Conservation (phyloP, 177 flowering plant genomes). For the Tripterygium wilfordii region DNA sequence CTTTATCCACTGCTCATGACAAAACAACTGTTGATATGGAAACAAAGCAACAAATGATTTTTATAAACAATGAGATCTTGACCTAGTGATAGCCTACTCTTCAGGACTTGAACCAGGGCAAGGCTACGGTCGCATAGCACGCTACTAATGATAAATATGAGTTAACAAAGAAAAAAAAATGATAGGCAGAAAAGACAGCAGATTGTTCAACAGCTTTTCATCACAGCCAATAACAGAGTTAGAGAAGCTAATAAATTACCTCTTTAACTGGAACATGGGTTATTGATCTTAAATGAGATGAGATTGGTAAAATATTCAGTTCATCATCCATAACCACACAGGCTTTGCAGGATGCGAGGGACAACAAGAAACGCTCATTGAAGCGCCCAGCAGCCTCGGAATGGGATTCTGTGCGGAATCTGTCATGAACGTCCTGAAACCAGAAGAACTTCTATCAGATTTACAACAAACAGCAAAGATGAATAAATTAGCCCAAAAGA, state of each 20-base stretch:
- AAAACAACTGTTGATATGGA: too few species aligned
- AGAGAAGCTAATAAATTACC: conserved; percentile 32
- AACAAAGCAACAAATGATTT: too few species aligned
- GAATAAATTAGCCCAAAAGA: too few species aligned
- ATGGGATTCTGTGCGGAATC: conserved; percentile 93
- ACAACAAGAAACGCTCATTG: conserved; percentile 89
- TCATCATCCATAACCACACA: conserved; percentile 95
- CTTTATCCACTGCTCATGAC: background rate
- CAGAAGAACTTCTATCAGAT: conserved; percentile 5
- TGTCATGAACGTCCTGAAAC: conserved; percentile 93
- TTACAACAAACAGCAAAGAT: background rate
- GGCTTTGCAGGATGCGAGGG: conserved; percentile 83
- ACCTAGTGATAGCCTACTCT: too few species aligned
- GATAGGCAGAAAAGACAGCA: too few species aligned
- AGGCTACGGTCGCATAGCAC: too few species aligned
- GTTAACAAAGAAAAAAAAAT: too few species aligned
- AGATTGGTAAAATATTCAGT: conserved; percentile 77
- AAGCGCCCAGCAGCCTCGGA: conserved; percentile 74
- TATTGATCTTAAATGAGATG: conserved; percentile 85
- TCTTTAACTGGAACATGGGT: conserved; percentile 47
- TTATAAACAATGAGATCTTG: too few species aligned
- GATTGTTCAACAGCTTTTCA: too few species aligned
- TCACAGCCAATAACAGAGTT: background rate
- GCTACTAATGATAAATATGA: too few species aligned
- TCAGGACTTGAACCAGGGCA: too few species aligned